Evolutionary conservation across 805 yeast genomes (phyloP), one percentile per base, ranked within the genome.

Genomic region (Ogataea pilisensis): DNA sequence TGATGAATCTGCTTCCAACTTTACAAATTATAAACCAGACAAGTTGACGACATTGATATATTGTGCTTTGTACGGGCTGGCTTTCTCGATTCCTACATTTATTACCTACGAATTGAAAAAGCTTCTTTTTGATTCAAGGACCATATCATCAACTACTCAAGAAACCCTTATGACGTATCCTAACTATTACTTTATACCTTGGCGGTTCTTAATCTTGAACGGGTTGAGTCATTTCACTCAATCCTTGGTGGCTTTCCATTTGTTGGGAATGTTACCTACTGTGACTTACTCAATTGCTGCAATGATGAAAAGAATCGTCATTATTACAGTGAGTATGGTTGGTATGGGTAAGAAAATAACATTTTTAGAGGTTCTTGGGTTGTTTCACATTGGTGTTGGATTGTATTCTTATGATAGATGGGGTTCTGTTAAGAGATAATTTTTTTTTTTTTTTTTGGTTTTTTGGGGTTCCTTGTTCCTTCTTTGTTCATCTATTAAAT

Each of bases 251-350:
- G 88, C 95, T 13, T 86, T 85, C 61, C 87, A 85, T 64, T 68
- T 89, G 25, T 64, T 89, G 34, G 93, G 95, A 17, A 75, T 82
- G 56, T 73, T 89, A 5, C 85, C 95, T 2, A 86, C 96, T 0
- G 80, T 89, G 11, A 78, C 93, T 3, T 89, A 87, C 63, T 84
- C 95, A 2, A 81, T 89, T 42, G 95, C 96, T 3, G 80, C 86
- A 32, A 75, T 89, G 76, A 75, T 89, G 77, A 89, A 89, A 64
- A 78, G 95, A 54, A 84, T 89, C n/a, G 84, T 86, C 1, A 77
- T 89, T 24, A 88, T 89, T 32, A 73, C 83, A 2, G 82, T 82
- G 1, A 85, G 95, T 52, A 85, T 90, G 66, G 43, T 83, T 31
- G 75, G 73, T 69, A 73, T 71, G 28, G 82, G 82, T 20, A 73